A percentile compares a stretch with the other conserved stretches of the same genome.
These are phyloP conservation scores for Rhazya stricta DNA, from an alignment of 257 asterid species.

Conservation along the genomic window DNA sequence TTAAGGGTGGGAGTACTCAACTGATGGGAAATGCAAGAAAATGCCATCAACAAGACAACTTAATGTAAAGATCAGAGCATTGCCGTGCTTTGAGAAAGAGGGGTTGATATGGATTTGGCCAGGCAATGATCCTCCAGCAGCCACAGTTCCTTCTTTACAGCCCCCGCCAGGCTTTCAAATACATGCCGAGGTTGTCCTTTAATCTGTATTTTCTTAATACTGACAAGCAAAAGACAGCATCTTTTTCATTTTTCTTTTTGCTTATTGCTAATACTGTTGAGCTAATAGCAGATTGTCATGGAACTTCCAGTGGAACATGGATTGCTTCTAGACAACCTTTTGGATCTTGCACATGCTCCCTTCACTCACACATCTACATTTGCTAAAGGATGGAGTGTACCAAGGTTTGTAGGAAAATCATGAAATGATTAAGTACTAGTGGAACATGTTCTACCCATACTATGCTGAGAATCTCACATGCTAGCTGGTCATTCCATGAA, in stretches of 20 bases:
- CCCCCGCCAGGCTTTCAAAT: constrained; percentile 89
- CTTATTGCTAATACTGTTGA: constrained; percentile 10
- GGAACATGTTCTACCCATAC: background rate
- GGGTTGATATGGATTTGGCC: constrained; percentile 99
- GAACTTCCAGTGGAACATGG: constrained; percentile 98
- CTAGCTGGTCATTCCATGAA: background rate
- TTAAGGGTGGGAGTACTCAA: constrained; percentile 91
- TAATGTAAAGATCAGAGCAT: constrained; percentile 62
- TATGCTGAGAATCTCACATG: background rate
- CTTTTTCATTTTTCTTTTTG: constrained; percentile 9
- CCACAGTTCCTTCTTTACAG: constrained; percentile 63
- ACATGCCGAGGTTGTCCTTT: constrained; percentile 76
- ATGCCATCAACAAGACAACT: constrained; percentile 86
- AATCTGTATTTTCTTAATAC: background rate
- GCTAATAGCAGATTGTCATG: constrained; percentile 64
- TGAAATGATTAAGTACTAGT: background rate
- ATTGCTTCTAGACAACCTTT: constrained; percentile 79
- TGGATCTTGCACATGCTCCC: constrained; percentile 99
- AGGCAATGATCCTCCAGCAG: constrained; percentile 78
- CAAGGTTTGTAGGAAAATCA: constrained; percentile 42
- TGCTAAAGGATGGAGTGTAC: constrained; percentile 96
- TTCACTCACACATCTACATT: constrained; percentile 93
- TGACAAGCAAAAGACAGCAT: background rate
- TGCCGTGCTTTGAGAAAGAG: constrained; percentile 92
- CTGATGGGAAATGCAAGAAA: constrained; percentile 86